Percentiles rank a stretch among this genome's conserved stretches.
Conservation (phyloP, 257 asterid genomes). For the Petunia axillaris region DNA sequence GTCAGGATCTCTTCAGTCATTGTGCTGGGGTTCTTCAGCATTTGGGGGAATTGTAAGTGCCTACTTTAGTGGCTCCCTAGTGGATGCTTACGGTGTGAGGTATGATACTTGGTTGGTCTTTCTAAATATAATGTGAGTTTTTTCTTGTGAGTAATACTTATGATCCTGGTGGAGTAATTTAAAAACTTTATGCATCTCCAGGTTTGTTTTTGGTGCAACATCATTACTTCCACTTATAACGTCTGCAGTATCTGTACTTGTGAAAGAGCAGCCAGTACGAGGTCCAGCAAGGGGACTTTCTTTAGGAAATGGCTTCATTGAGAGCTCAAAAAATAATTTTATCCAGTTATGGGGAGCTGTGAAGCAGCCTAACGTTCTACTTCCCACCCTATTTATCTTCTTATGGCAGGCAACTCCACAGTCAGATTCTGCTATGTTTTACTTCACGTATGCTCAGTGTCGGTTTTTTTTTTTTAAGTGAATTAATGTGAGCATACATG, state of each 20-base stretch:
- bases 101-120: slow-evolving; percentile 37
- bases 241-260: slow-evolving; percentile 94
- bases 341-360: slow-evolving; percentile 73
- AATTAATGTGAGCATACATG: not conserved
- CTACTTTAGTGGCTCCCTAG: slow-evolving; percentile 96
- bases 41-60: slow-evolving; percentile 96
- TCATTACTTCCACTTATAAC: slow-evolving; percentile 93
- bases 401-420: slow-evolving; percentile 98
- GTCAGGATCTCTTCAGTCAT: slow-evolving; percentile 97
- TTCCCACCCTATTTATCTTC: slow-evolving; percentile 91
- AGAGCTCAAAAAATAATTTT: slow-evolving; percentile 57
- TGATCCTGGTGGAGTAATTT: slow-evolving; percentile 20
- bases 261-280: slow-evolving; percentile 68
- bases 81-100: slow-evolving; percentile 97
- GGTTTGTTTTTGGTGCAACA: slow-evolving; percentile 95
- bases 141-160: not conserved
- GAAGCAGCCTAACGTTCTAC: slow-evolving; percentile 77
- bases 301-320: slow-evolving; percentile 47
- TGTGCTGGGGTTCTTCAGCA: slow-evolving; percentile 99
- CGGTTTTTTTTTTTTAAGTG: not conserved
- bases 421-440: slow-evolving; percentile 97
- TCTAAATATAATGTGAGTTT: not conserved
- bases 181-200: slow-evolving; percentile 40
- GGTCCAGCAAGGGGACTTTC: slow-evolving; percentile 48
- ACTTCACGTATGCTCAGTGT: slow-evolving; percentile 74